These are phyloP conservation scores for Penicillium arizonense DNA, from an alignment of 495 filamentous ascomycete genomes.

Conservation along the genomic window DNA sequence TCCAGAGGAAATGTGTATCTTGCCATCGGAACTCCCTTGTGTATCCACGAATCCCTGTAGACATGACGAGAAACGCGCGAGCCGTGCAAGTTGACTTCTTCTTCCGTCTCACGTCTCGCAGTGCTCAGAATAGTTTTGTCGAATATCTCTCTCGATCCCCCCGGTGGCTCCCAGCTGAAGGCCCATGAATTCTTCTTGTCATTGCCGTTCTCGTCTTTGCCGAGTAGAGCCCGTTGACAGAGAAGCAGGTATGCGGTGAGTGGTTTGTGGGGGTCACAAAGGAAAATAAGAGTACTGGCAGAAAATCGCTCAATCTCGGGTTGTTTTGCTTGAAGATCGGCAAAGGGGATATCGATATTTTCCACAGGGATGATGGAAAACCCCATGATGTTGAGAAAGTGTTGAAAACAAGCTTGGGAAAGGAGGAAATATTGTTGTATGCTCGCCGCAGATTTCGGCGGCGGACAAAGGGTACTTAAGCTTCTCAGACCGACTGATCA, in stretches of 20 bases:
- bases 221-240: not conserved
- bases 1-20: not conserved
- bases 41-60: not conserved
- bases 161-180: not conserved
- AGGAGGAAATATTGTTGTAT: not conserved
- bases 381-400: not conserved
- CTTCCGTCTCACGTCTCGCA: not conserved
- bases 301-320: slow-evolving; percentile 1
- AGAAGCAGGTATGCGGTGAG: not conserved
- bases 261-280: not conserved
- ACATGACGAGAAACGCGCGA: not conserved
- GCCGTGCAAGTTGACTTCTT: not conserved
- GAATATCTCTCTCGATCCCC: not conserved
- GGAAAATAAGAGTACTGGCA: not conserved
- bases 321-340: slow-evolving; percentile 1
- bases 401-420: not conserved
- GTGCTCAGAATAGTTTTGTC: not conserved
- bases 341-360: slow-evolving; percentile 1
- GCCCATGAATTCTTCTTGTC: not conserved
- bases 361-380: not conserved
- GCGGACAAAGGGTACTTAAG: not conserved
- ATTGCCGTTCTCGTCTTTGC: not conserved
- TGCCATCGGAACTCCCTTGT: not conserved
- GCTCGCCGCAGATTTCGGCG: not conserved
- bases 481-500: not conserved